Evolutionary conservation across 2,329 filamentous ascomycete genomes (phyloP), one percentile per base, ranked within the genome.

Genomic region (Aspergillus fischeri): DNA sequence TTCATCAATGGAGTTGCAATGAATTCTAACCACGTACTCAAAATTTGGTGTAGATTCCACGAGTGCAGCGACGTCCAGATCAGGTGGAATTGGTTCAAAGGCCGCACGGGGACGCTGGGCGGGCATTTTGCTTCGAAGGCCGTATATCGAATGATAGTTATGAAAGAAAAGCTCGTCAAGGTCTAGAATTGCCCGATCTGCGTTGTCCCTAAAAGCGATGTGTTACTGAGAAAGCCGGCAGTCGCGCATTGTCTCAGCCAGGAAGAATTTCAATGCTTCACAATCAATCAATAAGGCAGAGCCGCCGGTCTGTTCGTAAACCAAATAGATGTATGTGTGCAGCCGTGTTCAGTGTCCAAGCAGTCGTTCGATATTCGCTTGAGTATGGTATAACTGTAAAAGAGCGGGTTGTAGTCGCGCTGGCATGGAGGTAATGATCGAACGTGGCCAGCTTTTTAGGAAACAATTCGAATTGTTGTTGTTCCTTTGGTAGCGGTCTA

Each of bases 71-170:
- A 97, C 80, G 70, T 97, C 88, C 56, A 97, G 85, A 68, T 93
- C 86, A 0, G 92, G 92, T 0, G 92, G 85, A 49, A 97, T 90
- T 1, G 93, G 92, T 73, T 96, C 91, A 73, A 97, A 97, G 52
- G 92, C 91, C 17, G 92, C 91, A 69, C 91, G 88, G 0, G 91
- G 91, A 66, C 92, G 86, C 57, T 88, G 80, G 14, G 88, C 82
- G 54, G 90, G 89, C 92, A 96, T 96, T 28, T 20, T 56, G n/a
- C 24, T 14, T 47, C 24, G 21, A 24, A 44, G 9, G 7, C n/a
- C 4, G 20, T 20, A 11, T 7, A 44, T 20, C 14, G 17, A 47
- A 56, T 9, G 2, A 4, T 21, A 4, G 10, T 51, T 47, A 21
- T 21, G 35, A 44, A 24, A 41, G 32, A 24, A 5, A 38, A 28